These are phyloP conservation scores for Suillus ampliporus DNA, from an alignment of 768 basidiomycete species.

Conservation along the genomic window DNA sequence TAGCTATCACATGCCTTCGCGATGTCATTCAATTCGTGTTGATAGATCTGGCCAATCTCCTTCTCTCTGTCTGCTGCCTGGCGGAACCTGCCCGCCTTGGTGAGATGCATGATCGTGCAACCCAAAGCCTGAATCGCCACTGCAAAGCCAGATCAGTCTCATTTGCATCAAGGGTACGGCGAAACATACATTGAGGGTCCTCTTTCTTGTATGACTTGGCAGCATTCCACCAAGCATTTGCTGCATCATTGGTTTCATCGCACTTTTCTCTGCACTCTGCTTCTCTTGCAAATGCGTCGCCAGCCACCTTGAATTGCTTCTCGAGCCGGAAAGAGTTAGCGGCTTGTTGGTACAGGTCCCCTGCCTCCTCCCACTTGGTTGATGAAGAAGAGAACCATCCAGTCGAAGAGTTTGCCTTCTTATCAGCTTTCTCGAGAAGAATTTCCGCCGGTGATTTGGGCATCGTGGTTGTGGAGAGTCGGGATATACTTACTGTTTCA, in stretches of 20 bases:
- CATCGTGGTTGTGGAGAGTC: conserved; percentile 52
- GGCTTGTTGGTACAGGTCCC: conserved; percentile 93
- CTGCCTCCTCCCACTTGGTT: conserved; percentile 92
- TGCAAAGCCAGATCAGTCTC: conserved; percentile 39
- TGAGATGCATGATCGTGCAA: conserved; percentile 84
- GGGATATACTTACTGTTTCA: conserved; percentile 18
- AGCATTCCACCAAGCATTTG: conserved; percentile 98
- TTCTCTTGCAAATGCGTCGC: conserved; percentile 90
- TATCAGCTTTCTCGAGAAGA: conserved; percentile 88
- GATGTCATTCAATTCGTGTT: conserved; percentile 81
- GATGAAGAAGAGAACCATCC: conserved; percentile 90
- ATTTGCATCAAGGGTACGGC: conserved; percentile 5
- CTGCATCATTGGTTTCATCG: conserved; percentile 91
- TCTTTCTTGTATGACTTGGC: conserved; percentile 95
- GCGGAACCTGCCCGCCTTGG: conserved; percentile 86
- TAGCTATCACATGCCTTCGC: conserved; percentile 90
- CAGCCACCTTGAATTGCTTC: conserved; percentile 89
- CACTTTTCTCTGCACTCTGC: conserved; percentile 92
- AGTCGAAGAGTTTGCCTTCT: conserved; percentile 82
- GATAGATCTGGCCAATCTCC: conserved; percentile 92
- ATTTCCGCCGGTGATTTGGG: conserved; percentile 79
- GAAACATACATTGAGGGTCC: conserved; percentile 75
- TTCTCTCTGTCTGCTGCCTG: conserved; percentile 99
- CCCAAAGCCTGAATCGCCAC: conserved; percentile 90
- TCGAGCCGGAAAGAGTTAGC: conserved; percentile 94